A percentile compares a stretch with the other conserved stretches of the same genome.
Conservation (phyloP, 192 early-diverging fungal species). For the Dissophora ornata region DNA sequence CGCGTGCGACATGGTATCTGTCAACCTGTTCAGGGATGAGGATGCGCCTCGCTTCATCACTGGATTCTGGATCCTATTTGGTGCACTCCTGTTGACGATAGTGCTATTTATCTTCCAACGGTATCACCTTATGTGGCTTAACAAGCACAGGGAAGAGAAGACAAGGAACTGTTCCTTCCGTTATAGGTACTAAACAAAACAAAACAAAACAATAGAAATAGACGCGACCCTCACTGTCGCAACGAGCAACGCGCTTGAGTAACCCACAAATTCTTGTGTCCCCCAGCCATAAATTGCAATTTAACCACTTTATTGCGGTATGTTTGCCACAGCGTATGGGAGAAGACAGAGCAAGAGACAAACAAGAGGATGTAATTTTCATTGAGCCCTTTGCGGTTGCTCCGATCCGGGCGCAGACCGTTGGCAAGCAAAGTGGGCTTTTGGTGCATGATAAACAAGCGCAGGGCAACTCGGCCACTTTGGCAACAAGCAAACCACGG, state of each 20-base stretch:
- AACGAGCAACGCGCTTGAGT: too few species aligned
- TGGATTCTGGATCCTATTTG: constrained; percentile 62
- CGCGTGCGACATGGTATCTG: constrained; percentile 50
- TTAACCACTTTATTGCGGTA: background rate
- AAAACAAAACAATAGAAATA: background rate
- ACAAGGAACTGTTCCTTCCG: constrained; percentile 64
- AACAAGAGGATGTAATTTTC: too few species aligned
- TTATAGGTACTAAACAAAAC: constrained; percentile 26
- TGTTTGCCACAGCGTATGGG: too few species aligned
- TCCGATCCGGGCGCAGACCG: too few species aligned
- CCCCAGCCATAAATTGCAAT: constrained; percentile 24
- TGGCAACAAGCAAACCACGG: too few species aligned
- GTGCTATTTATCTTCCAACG: constrained; percentile 59
- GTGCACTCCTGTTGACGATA: constrained; percentile 45
- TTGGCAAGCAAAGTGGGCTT: too few species aligned
- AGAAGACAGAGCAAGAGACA: too few species aligned
- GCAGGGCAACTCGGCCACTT: too few species aligned
- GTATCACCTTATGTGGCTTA: constrained; percentile 56
- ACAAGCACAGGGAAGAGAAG: constrained; percentile 56
- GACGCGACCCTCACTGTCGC: too few species aligned
- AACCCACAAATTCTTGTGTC: too few species aligned
- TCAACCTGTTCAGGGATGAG: constrained; percentile 45
- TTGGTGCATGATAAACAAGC: too few species aligned
- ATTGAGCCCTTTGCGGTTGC: too few species aligned
- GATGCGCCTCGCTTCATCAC: constrained; percentile 64